Evolutionary conservation across 2,329 filamentous ascomycete species (phyloP).

Genomic region (Aspergillus fijiensis): DNA sequence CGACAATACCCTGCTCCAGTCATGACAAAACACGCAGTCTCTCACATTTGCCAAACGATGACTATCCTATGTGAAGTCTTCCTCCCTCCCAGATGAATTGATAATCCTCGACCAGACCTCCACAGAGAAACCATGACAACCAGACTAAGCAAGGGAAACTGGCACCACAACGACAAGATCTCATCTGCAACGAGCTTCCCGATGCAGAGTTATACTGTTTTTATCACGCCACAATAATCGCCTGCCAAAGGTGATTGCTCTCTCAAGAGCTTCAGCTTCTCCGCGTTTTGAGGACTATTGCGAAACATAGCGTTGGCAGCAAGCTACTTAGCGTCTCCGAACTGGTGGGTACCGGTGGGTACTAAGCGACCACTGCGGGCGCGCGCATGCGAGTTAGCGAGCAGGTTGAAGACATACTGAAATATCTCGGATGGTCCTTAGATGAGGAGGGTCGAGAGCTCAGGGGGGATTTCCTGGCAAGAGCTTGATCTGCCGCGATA

Average conservation of each 20-base stretch:
- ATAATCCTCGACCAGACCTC: not conserved
- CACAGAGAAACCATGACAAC: not conserved
- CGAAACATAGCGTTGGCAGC: not conserved
- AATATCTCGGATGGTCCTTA: not conserved
- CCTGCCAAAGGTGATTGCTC: not conserved
- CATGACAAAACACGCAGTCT: no score
- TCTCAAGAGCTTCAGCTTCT: not conserved
- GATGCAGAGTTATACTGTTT: no score
- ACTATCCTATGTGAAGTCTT: not conserved
- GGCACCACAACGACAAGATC: no score
- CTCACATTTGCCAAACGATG: no score
- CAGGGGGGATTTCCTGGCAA: no score
- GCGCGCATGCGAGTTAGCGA: not conserved
- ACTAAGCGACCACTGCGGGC: not conserved
- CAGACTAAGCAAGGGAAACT: not conserved
- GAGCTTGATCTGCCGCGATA: no score
- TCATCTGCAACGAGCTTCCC: no score
- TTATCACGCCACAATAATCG: conserved; percentile 4
- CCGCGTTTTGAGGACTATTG: not conserved
- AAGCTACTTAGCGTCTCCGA: no score
- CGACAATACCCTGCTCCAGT: no score
- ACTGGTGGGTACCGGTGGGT: not conserved
- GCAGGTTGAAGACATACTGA: not conserved
- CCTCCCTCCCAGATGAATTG: not conserved
- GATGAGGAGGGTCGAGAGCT: not conserved